Evolutionary conservation across 371 early-diverging fungal species (phyloP), one percentile per base, ranked within the genome.

Genomic region (Mortierella sp.): DNA sequence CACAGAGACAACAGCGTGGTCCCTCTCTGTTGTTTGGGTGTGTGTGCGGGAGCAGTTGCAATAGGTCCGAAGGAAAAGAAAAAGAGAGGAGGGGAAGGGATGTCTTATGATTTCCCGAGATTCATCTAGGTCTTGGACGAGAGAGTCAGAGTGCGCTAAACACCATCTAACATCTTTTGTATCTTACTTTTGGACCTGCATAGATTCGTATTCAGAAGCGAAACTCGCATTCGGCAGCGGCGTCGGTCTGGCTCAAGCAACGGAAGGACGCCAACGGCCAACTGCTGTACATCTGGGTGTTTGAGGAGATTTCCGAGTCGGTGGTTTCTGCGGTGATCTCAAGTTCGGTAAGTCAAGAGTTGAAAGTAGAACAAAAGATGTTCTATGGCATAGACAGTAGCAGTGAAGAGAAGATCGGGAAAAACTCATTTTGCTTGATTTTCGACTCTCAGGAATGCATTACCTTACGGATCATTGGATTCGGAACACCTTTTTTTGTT

Each of bases 201-300:
- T 82, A 92, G 93, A 86, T 93, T 29, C 90, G 92, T 5, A 91
- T 93, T 73, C 84, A 90, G 34, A 92, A 91, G 71, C 85, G 88
- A 39, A 90, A 91, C 79, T 87, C 90, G 7, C 86, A 88, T 44
- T 89, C 86, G 37, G 89, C 91, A 3, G 91, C 93, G 22, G 91
- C 92, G 40, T 91, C 92, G 4, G 80, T 93, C 22, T 93, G 93
- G 93, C 85, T 93, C 48, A 93, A 93, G 71, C 90, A 89, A 64
- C 90, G 91, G 68, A 85, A 79, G 40, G 90, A 89, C 48, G 87
- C 89, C 66, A 50, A 82, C 22, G 91, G 91, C 6, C 76, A 85
- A 22, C 79, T 87, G n/a, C 86, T 93, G 14, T 90, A 89, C 63
- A 93, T 93, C 22, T 93, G 93, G 93, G 91, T 93, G 24, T 91